Percentiles rank a stretch among this genome's conserved stretches.
These are phyloP conservation scores for Entrophospora sp. DNA, from an alignment of 192 early-diverging fungal genomes.

Conservation along the genomic window DNA sequence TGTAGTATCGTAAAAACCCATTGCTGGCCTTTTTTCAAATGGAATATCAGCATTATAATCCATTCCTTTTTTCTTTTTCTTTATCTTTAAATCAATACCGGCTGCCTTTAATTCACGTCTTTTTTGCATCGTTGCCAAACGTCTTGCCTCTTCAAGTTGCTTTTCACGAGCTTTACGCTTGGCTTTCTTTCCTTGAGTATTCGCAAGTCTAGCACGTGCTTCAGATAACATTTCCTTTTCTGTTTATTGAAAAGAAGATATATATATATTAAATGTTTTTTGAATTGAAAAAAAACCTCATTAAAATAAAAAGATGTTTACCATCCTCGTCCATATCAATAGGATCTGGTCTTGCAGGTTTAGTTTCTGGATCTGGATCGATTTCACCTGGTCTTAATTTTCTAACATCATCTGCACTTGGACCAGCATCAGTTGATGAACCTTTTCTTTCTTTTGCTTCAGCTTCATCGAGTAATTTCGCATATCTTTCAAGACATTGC, in stretches of 20 bases:
- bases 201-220: slow-evolving; percentile 95
- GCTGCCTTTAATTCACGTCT: slow-evolving; percentile 93
- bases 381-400: slow-evolving; percentile 90
- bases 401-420: slow-evolving; percentile 77
- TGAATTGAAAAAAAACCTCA: not conserved
- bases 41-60: slow-evolving; percentile 97
- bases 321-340: slow-evolving; percentile 98
- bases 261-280: not conserved
- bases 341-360: slow-evolving; percentile 95
- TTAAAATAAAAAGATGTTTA: not conserved
- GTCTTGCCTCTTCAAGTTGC: slow-evolving; percentile 91
- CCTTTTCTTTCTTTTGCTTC: slow-evolving; percentile 69
- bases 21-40: slow-evolving; percentile 76
- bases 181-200: slow-evolving; percentile 98
- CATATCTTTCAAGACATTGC: slow-evolving; percentile 96
- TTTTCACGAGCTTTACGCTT: slow-evolving; percentile 98
- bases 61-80: slow-evolving; percentile 68
- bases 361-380: slow-evolving; percentile 93
- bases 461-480: slow-evolving; percentile 90
- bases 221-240: slow-evolving; percentile 99
- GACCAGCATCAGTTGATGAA: slow-evolving; percentile 61
- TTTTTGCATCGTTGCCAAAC: slow-evolving; percentile 86
- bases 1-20: slow-evolving; percentile 88
- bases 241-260: not conserved
- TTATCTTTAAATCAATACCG: slow-evolving; percentile 76